Evolutionary conservation across 2,329 filamentous ascomycete genomes (phyloP).

Genomic region (Plectosphaerella cucumerina): DNA sequence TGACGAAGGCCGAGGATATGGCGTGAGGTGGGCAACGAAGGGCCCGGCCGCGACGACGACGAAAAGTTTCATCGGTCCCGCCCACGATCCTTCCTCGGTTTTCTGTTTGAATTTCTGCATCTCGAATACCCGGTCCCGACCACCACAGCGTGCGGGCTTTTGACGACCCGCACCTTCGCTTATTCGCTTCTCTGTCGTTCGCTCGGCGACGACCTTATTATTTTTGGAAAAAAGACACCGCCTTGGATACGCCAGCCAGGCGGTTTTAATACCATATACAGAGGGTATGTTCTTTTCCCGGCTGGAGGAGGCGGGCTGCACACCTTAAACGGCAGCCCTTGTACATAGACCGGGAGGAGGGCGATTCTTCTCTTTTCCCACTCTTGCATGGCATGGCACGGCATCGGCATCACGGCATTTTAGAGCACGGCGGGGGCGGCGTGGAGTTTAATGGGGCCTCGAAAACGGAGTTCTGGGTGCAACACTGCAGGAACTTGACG

Average conservation of each 20-base stretch:
- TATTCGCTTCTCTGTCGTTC: conserved; percentile 16
- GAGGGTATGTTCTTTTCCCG: conserved; percentile 7
- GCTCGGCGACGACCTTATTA: conserved; percentile 5
- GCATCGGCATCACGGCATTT: conserved; percentile 43
- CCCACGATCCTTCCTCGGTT: conserved; percentile 7
- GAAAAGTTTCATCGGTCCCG: conserved; percentile 2
- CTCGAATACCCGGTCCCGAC: neutral
- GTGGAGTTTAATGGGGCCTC: conserved; percentile 27
- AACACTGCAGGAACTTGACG: conserved; percentile 27
- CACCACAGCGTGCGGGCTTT: neutral
- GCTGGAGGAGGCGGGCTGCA: neutral
- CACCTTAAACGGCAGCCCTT: conserved; percentile 21
- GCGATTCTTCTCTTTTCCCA: conserved; percentile 36
- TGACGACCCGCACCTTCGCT: neutral
- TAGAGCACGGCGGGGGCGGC: conserved; percentile 32
- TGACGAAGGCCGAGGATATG: conserved; percentile 35
- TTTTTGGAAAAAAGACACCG: conserved; percentile 12
- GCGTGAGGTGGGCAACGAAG: conserved; percentile 26
- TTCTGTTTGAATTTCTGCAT: neutral
- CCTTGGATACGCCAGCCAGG: conserved; percentile 5
- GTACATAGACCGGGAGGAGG: conserved; percentile 42
- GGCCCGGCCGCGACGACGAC: conserved; percentile 1
- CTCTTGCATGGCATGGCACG: conserved; percentile 30
- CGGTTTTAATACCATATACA: conserved; percentile 14
- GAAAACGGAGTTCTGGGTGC: conserved; percentile 41